phyloP scores from a whole-genome alignment of 2,329 filamentous ascomycete genomes.

The Sclerotiophoma versabilis region DNA sequence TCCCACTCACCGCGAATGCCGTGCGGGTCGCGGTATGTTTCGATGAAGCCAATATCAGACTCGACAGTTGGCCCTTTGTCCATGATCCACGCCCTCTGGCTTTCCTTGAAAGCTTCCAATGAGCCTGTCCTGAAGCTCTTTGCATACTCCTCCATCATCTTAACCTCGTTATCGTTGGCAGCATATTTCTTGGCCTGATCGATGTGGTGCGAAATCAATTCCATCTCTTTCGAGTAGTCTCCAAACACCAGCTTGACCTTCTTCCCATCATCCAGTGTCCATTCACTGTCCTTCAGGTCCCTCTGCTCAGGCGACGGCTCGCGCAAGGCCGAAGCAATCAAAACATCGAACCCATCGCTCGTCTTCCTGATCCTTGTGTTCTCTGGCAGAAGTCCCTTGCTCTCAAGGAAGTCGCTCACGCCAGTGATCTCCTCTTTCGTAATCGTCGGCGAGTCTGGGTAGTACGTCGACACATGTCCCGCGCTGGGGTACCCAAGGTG shows the following conservation, averaged over 20 bases:
- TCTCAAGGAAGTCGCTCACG: slow-evolving; percentile 56
- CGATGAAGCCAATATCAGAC: slow-evolving; percentile 62
- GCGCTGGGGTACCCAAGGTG: slow-evolving; percentile 59
- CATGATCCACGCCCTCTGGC: slow-evolving; percentile 61
- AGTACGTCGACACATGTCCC: slow-evolving; percentile 59
- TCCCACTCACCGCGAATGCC: slow-evolving; percentile 63
- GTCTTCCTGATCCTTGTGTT: slow-evolving; percentile 59
- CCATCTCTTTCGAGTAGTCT: slow-evolving; percentile 56
- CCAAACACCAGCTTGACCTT: slow-evolving; percentile 56
- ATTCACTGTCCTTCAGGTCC: slow-evolving; percentile 55
- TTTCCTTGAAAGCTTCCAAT: slow-evolving; percentile 58
- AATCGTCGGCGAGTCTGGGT: slow-evolving; percentile 57
- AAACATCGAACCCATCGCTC: slow-evolving; percentile 53
- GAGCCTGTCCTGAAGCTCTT: slow-evolving; percentile 60
- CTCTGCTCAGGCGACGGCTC: slow-evolving; percentile 49
- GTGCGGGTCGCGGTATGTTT: slow-evolving; percentile 63
- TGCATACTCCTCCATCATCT: slow-evolving; percentile 57
- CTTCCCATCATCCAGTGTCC: slow-evolving; percentile 56
- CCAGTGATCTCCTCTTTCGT: slow-evolving; percentile 57
- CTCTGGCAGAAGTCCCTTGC: slow-evolving; percentile 56
- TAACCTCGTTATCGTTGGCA: slow-evolving; percentile 53
- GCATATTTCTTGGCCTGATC: slow-evolving; percentile 57
- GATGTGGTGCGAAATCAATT: slow-evolving; percentile 55
- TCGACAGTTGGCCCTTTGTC: slow-evolving; percentile 61
- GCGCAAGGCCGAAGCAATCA: slow-evolving; percentile 57